Evolutionary conservation across 1,139 yeast species (phyloP).

Genomic region (Taphrina deformans): DNA sequence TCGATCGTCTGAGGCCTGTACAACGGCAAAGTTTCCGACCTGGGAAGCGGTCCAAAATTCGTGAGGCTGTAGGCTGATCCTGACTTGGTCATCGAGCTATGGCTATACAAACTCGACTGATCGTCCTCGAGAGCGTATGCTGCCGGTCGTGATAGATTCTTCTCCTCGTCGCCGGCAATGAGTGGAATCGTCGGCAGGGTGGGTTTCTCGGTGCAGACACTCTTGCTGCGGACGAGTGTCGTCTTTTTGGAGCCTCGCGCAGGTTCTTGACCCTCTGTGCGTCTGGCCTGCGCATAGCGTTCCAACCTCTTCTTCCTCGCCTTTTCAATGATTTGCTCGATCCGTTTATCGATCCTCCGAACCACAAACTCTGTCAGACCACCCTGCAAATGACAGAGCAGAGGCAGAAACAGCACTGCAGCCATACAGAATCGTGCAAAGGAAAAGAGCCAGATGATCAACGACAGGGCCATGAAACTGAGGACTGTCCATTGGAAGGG

Average conservation of each 20-base stretch:
- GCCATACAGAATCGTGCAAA: constrained; percentile 63
- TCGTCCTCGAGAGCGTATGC: constrained; percentile 6
- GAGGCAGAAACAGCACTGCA: constrained; percentile 57
- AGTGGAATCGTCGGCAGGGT: constrained; percentile 18
- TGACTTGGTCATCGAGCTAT: constrained; percentile 9
- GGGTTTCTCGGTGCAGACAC: constrained; percentile 19
- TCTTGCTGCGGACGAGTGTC: constrained; percentile 12
- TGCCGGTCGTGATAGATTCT: neutral
- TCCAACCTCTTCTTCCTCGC: constrained; percentile 47
- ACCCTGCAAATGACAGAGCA: constrained; percentile 52
- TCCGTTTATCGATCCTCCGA: constrained; percentile 56
- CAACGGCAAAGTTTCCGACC: constrained; percentile 15
- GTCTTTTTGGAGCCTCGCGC: neutral
- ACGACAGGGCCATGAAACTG: constrained; percentile 72
- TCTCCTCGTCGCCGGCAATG: constrained; percentile 8
- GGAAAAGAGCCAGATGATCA: constrained; percentile 72
- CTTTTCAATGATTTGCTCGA: constrained; percentile 54
- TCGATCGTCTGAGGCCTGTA: constrained; percentile 16
- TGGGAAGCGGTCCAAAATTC: constrained; percentile 10
- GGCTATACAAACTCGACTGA: constrained; percentile 8
- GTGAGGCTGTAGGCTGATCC: constrained; percentile 5
- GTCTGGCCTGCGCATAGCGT: constrained; percentile 28
- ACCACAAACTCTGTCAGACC: constrained; percentile 62
- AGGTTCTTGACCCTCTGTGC: neutral
- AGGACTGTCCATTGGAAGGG: constrained; percentile 66